Conservation (phyloP, 768 basidiomycete species). For the Agaricus subrufescens region DNA sequence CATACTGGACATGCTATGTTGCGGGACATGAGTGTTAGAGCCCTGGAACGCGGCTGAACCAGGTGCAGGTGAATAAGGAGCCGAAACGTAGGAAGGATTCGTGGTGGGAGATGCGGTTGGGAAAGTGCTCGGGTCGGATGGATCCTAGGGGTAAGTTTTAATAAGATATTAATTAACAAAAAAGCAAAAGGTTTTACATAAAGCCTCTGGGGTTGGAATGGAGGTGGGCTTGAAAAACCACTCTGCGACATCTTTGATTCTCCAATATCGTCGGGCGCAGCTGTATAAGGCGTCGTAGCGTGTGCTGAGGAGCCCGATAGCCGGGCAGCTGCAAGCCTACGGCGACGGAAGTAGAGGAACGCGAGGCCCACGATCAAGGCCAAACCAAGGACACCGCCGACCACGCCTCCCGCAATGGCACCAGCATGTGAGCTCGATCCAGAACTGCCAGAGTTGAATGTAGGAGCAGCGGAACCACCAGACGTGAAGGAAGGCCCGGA, state of each 20-base stretch:
- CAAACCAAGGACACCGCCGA: conserved; percentile 48
- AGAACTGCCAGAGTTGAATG: neutral
- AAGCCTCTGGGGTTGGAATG: conserved; percentile 24
- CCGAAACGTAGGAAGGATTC: conserved; percentile 10
- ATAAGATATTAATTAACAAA: neutral
- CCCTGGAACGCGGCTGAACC: conserved; percentile 14
- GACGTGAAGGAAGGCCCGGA: conserved; percentile 8
- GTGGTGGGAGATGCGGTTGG: conserved; percentile 17
- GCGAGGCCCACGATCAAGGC: conserved; percentile 33
- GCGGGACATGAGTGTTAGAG: conserved; percentile 2
- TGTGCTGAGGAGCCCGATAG: conserved; percentile 11
- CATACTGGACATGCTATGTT: neutral
- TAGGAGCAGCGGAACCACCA: neutral
- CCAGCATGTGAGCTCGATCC: conserved; percentile 10
- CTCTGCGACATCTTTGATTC: conserved; percentile 16
- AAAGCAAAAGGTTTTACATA: conserved; percentile 28
- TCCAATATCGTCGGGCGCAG: conserved; percentile 14
- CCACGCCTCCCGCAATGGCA: conserved; percentile 56
- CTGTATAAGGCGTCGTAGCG: conserved; percentile 4
- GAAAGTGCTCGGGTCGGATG: conserved; percentile 39
- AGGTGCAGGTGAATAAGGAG: neutral
- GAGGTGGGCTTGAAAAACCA: conserved; percentile 13
- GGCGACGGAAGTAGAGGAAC: conserved; percentile 26
- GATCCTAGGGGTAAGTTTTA: conserved; percentile 20
- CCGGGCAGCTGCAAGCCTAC: conserved; percentile 2